These are phyloP conservation scores for Annulohypoxylon truncatum DNA, from an alignment of 2,329 filamentous ascomycete species.

Conservation along the genomic window DNA sequence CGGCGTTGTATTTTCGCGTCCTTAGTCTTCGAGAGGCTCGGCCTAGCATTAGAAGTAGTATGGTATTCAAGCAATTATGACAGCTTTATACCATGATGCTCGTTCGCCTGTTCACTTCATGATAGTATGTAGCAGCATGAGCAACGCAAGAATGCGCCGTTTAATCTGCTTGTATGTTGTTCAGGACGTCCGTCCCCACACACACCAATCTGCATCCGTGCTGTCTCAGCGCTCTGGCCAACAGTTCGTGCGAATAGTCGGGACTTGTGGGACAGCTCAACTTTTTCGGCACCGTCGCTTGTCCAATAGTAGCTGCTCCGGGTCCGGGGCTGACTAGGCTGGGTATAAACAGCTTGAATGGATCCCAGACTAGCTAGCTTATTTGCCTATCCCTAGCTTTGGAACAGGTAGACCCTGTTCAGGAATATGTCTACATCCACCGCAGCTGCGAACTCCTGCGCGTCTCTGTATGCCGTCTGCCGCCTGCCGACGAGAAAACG, in stretches of 20 bases:
- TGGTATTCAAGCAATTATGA: constrained; percentile 3
- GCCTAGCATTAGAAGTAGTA: neutral
- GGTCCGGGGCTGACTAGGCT: constrained; percentile 11
- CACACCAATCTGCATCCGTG: constrained; percentile 15
- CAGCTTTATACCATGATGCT: constrained; percentile 1
- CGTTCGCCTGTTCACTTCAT: constrained; percentile 13
- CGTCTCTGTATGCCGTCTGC: constrained; percentile 31
- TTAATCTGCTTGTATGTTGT: constrained; percentile 6
- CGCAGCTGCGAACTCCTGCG: constrained; percentile 41
- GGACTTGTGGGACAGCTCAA: constrained; percentile 47
- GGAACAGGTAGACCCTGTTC: neutral
- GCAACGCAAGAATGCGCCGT: constrained; percentile 9
- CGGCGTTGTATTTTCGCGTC: neutral
- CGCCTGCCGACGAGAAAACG: constrained; percentile 38
- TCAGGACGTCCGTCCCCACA: constrained; percentile 28
- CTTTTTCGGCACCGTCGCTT: constrained; percentile 27
- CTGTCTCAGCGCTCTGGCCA: constrained; percentile 50
- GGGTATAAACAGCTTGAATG: neutral
- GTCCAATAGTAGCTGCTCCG: constrained; percentile 22
- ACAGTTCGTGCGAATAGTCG: constrained; percentile 50
- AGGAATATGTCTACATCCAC: constrained; percentile 10
- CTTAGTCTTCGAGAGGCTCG: neutral
- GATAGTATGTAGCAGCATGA: constrained; percentile 5
- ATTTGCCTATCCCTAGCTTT: constrained; percentile 8
- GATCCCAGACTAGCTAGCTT: constrained; percentile 7